Evolutionary conservation across 495 filamentous ascomycete genomes (phyloP), one percentile per base, ranked within the genome.

Genomic region (Neurospora discreta): DNA sequence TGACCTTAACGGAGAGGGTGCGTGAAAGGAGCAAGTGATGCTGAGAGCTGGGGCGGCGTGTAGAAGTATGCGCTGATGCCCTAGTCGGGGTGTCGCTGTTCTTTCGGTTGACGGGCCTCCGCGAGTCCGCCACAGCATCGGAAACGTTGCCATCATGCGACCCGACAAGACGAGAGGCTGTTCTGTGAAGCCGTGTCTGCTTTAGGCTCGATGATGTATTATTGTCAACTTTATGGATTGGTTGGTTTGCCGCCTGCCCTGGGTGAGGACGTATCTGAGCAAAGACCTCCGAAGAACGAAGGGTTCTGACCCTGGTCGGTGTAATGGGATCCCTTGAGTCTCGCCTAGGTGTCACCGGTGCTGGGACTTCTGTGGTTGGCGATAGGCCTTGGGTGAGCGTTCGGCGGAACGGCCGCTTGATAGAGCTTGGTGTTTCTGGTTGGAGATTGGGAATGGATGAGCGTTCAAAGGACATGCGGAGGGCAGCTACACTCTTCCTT

Each of bases 401-500:
- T 0, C 23, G 52, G 30, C 52, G 52, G 5, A 60, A 60, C 2
- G 13, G 26, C 26, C 52, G 26, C 5, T 33, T 23, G 23, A 6
- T 3, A 33, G 43, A 26, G 13, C 8, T 23, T 68, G 26, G 10
- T 3, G 70, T 41, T 9, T 46, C 41, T 15, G 52, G 16, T 42
- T 38, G 11, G 3, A 39, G 13, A 18, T 65, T 10, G 2, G 11
- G 20, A 10, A 33, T 23, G 20, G 68, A 68, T 18, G 46, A 30
- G 8, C 18, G 65, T 68, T 83, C 79, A 39, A 82, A 82, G 4
- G 79, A 77, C 72, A 74, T 71, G 9, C 80, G 77, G 68, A 82
- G 74, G 71, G 82, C 78, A 39, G 80, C 77, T 39, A 83, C 80
- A 41, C 80, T 83, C 46, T 72, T 73, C 44, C 73, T 79, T 65